phyloP scores from a whole-genome alignment of 495 filamentous ascomycete species.

The Penicillium salamii region DNA sequence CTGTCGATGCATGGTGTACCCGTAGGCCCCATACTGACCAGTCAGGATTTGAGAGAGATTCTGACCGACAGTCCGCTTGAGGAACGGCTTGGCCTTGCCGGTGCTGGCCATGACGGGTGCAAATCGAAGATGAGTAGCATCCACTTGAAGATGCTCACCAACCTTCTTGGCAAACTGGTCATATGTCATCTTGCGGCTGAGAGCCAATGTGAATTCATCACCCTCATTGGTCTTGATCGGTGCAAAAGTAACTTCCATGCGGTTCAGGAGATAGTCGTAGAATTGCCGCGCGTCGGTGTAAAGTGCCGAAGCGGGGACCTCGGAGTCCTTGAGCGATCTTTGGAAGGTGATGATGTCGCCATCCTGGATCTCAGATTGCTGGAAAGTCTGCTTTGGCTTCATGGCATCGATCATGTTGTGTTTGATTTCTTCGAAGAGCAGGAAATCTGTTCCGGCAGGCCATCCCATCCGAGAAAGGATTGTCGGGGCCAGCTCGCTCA shows the following conservation, averaged over 20 bases:
- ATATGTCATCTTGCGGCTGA: conserved; percentile 87
- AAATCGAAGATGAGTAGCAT: conserved; percentile 86
- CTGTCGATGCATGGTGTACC: conserved; percentile 61
- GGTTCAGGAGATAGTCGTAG: conserved; percentile 89
- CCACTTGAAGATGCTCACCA: conserved; percentile 71
- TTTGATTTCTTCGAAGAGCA: conserved; percentile 96
- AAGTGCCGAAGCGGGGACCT: conserved; percentile 44
- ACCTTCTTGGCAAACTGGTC: conserved; percentile 86
- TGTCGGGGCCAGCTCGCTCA: conserved; percentile 74
- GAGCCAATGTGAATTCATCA: conserved; percentile 65
- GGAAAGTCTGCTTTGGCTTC: conserved; percentile 84
- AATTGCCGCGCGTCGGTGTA: conserved; percentile 72
- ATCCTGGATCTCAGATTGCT: conserved; percentile 91
- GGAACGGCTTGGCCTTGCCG: conserved; percentile 67
- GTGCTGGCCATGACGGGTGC: conserved; percentile 73
- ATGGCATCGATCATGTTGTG: conserved; percentile 93
- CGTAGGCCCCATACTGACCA: conserved; percentile 60
- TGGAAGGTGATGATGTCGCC: conserved; percentile 98
- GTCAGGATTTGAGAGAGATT: conserved; percentile 70
- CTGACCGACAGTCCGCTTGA: conserved; percentile 66
- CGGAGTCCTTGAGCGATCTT: conserved; percentile 58
- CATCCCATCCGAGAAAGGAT: conserved; percentile 87
- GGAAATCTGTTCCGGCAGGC: conserved; percentile 59
- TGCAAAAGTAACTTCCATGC: conserved; percentile 60
- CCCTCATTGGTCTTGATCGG: conserved; percentile 36